Evolutionary conservation across 2,329 filamentous ascomycete species (phyloP), one percentile per base, ranked within the genome.

Genomic region (Paraphoma sp.): DNA sequence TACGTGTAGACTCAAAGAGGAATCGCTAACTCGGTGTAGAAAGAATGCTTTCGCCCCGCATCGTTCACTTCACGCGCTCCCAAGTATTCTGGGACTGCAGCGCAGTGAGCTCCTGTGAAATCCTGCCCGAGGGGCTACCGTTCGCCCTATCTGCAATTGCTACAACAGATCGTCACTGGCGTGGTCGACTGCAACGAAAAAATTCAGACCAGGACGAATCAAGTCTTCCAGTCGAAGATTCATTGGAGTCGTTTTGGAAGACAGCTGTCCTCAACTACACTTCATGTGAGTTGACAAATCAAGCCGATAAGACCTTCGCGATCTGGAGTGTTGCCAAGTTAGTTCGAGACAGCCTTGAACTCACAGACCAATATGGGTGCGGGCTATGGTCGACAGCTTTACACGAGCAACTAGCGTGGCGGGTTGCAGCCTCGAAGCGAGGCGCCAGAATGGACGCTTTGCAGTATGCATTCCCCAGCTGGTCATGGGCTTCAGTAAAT

Each of bases 391-490:
- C 56, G 7, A 9, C 29, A 1, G 48, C 48, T 14, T 48, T 72
- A 1, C 63, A 65, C 31, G 66, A 72, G 47, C 69, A 72, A 48
- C 28, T 72, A 17, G 63, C 63, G 10, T 72, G 67, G 68, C 56
- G 54, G 40, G 51, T 56, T 4, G 31, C 23, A 29, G 54, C 54
- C n/a, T 42, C 48, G n/a, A 40, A 6, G 16, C 38, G 12, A 28
- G 40, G 28, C 18, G n/a, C 31, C 16, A 51, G 59, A 16, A 44
- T 53, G 12, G 17, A 53, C 14, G 42, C 57, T 16, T 52, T 63
- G 46, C 23, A 17, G 6, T 48, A 36, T 18, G 23, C 10, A 16
- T 53, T 53, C 17, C 64, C 64, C 36, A 60, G 54, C n/a, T 67
- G 64, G 64, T 54, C 54, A 12, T 67, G 62, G 64, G 50, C 58